Evolutionary conservation across 345 rosid genomes (phyloP).

Genomic region (Boechera divaricarpa): DNA sequence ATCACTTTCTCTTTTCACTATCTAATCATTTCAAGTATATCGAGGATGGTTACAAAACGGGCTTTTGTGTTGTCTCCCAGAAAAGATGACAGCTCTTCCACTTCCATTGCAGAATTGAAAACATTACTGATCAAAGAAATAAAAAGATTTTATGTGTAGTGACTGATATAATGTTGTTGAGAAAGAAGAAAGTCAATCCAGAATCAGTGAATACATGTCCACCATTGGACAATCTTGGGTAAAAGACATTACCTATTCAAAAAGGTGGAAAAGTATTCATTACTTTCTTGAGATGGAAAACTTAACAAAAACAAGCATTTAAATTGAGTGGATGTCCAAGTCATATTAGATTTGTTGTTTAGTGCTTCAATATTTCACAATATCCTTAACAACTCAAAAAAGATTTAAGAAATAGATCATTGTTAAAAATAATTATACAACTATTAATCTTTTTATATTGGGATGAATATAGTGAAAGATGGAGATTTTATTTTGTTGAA

Average conservation of each 20-base stretch:
- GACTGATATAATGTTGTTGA: not conserved
- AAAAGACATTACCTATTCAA: not conserved
- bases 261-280: not conserved
- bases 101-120: not conserved
- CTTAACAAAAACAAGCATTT: not conserved
- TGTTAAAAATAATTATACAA: no score
- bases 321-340: slow-evolving; percentile 8
- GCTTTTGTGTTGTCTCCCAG: slow-evolving; percentile 13
- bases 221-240: slow-evolving; percentile 10
- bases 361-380: slow-evolving; percentile 13
- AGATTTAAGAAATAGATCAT: no score
- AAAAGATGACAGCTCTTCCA: slow-evolving; percentile 8
- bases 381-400: not conserved
- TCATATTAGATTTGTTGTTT: not conserved
- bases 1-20: slow-evolving; percentile 17
- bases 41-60: not conserved
- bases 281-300: no score
- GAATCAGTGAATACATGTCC: slow-evolving; percentile 4
- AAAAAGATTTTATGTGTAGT: not conserved
- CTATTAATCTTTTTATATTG: no score
- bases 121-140: not conserved
- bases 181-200: not conserved
- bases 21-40: not conserved
- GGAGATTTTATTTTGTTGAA: no score
- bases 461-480: no score